A percentile compares a stretch with the other conserved stretches of the same genome.
Conservation (phyloP, 768 basidiomycete genomes). For the Phlebiopsis flavidoalba region DNA sequence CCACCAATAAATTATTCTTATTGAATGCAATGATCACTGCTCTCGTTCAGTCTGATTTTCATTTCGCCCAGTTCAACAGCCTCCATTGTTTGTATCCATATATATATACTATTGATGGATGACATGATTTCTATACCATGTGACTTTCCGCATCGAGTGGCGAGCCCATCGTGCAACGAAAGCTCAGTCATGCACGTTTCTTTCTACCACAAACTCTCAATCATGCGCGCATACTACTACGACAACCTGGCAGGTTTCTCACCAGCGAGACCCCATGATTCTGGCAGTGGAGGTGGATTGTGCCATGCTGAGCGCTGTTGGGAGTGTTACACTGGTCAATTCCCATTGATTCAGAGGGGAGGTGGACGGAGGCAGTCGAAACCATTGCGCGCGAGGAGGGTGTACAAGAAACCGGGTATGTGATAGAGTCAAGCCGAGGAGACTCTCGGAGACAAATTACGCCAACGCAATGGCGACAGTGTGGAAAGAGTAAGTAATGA, state of each 20-base stretch:
- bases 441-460: conserved; percentile 76
- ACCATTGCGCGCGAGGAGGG: conserved; percentile 58
- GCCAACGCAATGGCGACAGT: conserved; percentile 80
- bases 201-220: neutral
- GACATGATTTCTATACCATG: neutral
- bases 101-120: neutral
- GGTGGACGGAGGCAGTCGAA: conserved; percentile 52
- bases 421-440: conserved; percentile 72
- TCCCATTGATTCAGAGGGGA: conserved; percentile 44
- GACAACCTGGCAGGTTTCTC: conserved; percentile 75
- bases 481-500: conserved; percentile 69
- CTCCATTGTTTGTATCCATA: neutral
- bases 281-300: conserved; percentile 46
- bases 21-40: too few relatives aligned
- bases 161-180: neutral
- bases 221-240: conserved; percentile 73
- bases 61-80: neutral
- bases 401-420: conserved; percentile 84
- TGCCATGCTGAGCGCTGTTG: conserved; percentile 44
- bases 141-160: neutral
- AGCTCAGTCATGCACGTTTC: neutral
- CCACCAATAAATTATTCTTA: conserved; percentile 10
- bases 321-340: conserved; percentile 68
- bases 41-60: too few relatives aligned
- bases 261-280: conserved; percentile 78